Percentiles rank a stretch among this genome's conserved stretches.
These are phyloP conservation scores for Cladosporium austrohemisphaericum DNA, from an alignment of 2,329 filamentous ascomycete genomes.

Conservation along the genomic window DNA sequence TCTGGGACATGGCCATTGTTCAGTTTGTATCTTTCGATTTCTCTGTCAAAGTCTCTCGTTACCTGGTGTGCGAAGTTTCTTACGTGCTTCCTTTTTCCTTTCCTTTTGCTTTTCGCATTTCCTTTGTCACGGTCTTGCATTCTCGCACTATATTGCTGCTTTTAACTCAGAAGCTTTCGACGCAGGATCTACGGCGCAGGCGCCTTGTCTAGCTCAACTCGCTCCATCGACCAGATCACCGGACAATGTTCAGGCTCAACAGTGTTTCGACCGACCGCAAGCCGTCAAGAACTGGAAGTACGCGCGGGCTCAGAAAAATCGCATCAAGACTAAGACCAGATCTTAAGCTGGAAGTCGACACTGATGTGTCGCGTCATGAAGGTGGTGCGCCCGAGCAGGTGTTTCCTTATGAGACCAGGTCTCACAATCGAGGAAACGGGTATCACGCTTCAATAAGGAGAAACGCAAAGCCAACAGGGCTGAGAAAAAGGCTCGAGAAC, in stretches of 20 bases:
- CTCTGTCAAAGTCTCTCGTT: background rate
- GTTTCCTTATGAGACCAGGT: conserved; percentile 34
- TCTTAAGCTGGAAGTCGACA: conserved; percentile 50
- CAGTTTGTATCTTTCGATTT: background rate
- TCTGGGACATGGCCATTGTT: conserved; percentile 6
- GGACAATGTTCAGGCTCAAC: conserved; percentile 7
- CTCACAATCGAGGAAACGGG: conserved; percentile 25
- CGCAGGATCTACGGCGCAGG: conserved; percentile 6
- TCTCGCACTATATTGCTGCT: conserved; percentile 1
- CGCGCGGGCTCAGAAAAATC: conserved; percentile 1
- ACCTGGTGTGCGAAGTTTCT: background rate
- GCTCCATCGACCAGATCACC: background rate
- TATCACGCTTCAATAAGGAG: conserved; percentile 1
- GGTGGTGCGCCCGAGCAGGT: conserved; percentile 46
- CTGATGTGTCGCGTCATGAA: conserved; percentile 56
- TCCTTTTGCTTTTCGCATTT: conserved; percentile 5
- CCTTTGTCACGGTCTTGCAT: background rate
- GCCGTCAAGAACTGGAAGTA: conserved; percentile 5
- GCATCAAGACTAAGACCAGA: conserved; percentile 13
- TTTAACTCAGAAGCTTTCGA: background rate
- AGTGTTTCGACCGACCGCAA: conserved; percentile 3
- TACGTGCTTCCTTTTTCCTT: background rate
- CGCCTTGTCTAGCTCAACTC: background rate
- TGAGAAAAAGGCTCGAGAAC: conserved; percentile 27
- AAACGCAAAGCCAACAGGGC: conserved; percentile 24